Evolutionary conservation across 73 alveolate species (phyloP).

Genomic region (Symbiodinium natans): DNA sequence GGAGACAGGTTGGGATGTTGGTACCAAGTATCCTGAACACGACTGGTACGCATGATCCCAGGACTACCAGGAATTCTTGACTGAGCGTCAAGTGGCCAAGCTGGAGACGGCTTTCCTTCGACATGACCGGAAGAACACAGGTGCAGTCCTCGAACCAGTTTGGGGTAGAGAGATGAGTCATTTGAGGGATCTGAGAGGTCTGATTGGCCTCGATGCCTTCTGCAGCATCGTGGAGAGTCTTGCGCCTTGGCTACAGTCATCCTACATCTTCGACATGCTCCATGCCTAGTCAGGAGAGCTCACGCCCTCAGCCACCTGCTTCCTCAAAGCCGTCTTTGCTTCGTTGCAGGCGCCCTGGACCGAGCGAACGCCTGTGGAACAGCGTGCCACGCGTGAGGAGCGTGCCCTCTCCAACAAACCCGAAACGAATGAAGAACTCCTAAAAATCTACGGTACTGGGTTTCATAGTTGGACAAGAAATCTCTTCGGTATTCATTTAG

Average conservation of each 20-base stretch:
- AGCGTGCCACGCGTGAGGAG: slow-evolving; percentile 74
- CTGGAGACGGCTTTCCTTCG: slow-evolving; percentile 68
- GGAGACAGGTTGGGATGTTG: too few relatives aligned
- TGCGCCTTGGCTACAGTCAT: slow-evolving; percentile 18
- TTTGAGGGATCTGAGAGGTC: too few relatives aligned
- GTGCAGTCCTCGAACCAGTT: neutral
- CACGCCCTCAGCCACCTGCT: too few relatives aligned
- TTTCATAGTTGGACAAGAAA: too few relatives aligned
- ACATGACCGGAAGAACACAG: slow-evolving; percentile 63
- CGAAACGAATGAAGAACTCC: too few relatives aligned
- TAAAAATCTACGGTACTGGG: too few relatives aligned
- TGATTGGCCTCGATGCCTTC: slow-evolving; percentile 50
- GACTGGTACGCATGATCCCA: neutral
- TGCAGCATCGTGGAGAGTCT: slow-evolving; percentile 68
- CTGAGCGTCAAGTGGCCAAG: slow-evolving; percentile 60
- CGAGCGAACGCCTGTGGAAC: slow-evolving; percentile 55
- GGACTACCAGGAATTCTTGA: slow-evolving; percentile 68
- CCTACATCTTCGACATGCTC: neutral
- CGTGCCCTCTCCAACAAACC: too few relatives aligned
- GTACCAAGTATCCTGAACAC: neutral
- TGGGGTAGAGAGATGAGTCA: too few relatives aligned
- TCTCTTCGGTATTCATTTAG: too few relatives aligned
- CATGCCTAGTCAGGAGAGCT: too few relatives aligned
- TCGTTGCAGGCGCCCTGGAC: slow-evolving; percentile 17
- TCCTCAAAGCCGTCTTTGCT: too few relatives aligned